Conservation (phyloP, 169 alveolate genomes). For the Theileria annulata region DNA sequence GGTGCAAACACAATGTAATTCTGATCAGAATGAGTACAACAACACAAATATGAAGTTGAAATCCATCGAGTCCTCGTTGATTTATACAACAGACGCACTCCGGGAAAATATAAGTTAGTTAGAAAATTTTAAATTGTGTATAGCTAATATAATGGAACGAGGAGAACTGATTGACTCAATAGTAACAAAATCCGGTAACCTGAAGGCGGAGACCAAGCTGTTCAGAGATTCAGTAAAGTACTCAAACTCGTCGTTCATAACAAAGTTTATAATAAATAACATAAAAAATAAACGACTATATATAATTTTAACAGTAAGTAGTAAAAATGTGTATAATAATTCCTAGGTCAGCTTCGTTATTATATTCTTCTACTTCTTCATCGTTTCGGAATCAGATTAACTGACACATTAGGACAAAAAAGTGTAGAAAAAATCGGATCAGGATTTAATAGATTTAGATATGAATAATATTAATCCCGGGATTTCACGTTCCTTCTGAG, state of each 20-base stretch:
- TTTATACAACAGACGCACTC: conserved; percentile 48
- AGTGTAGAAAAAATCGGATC: not conserved
- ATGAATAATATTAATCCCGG: not conserved
- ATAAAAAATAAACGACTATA: conserved; percentile 4
- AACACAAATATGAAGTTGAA: conserved; percentile 47
- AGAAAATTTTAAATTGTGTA: not conserved
- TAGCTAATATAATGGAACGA: conserved; percentile 60
- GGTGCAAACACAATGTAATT: not conserved
- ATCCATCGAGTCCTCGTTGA: conserved; percentile 47
- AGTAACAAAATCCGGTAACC: conserved; percentile 34
- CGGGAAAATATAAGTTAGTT: conserved; percentile 52
- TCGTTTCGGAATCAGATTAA: conserved; percentile 1
- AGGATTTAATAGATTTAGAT: not conserved
- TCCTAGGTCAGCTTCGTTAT: conserved; percentile 19
- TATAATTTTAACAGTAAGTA: conserved; percentile 17
- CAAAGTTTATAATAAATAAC: conserved; percentile 13
- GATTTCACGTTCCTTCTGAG: not conserved
- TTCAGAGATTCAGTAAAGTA: conserved; percentile 34
- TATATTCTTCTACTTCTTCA: conserved; percentile 21
- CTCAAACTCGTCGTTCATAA: conserved; percentile 29
- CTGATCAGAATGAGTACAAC: conserved; percentile 50
- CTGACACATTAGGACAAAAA: not conserved
- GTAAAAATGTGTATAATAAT: not conserved
- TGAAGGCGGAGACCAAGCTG: conserved; percentile 39
- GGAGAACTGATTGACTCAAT: conserved; percentile 64